These are phyloP conservation scores for Keqinozyma sinolaborantium DNA, from an alignment of 1,139 yeast species.

Conservation along the genomic window DNA sequence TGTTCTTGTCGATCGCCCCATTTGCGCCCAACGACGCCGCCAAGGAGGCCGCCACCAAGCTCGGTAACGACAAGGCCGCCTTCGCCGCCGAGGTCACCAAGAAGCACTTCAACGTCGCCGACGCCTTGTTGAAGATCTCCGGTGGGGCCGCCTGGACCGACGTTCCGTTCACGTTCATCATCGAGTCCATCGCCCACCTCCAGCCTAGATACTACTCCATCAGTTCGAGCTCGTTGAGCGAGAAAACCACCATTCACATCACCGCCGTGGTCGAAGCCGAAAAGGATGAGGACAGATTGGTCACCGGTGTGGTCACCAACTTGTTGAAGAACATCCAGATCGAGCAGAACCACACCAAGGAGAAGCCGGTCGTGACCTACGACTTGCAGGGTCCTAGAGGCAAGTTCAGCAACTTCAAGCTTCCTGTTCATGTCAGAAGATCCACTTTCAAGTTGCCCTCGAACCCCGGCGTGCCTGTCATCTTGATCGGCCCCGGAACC, in stretches of 20 bases:
- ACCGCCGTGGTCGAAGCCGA: constrained; percentile 93
- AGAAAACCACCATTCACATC: constrained; percentile 70
- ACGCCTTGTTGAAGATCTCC: constrained; percentile 63
- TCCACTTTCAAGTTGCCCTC: constrained; percentile 94
- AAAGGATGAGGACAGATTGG: constrained; percentile 33
- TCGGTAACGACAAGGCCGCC: constrained; percentile 65
- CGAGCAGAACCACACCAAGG: constrained; percentile 49
- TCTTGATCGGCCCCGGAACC: constrained; percentile 97
- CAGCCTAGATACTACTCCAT: constrained; percentile 97
- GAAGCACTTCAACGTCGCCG: constrained; percentile 70
- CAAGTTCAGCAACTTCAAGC: constrained; percentile 49
- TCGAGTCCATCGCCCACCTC: constrained; percentile 77
- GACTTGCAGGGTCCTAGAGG: constrained; percentile 81
- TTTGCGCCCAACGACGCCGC: constrained; percentile 74
- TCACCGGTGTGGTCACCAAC: constrained; percentile 91
- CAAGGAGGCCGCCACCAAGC: constrained; percentile 46
- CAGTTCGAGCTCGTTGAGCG: constrained; percentile 82
- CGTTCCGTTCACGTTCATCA: constrained; percentile 81
- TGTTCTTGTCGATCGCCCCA: constrained; percentile 69
- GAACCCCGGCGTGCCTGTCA: constrained; percentile 77
- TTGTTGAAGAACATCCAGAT: constrained; percentile 71
- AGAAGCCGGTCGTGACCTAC: constrained; percentile 53
- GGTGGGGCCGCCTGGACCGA: constrained; percentile 61
- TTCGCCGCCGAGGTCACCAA: constrained; percentile 65
- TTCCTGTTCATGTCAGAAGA: constrained; percentile 92